Conservation (phyloP, 73 alveolate genomes). For the Breviolum minutum region DNA sequence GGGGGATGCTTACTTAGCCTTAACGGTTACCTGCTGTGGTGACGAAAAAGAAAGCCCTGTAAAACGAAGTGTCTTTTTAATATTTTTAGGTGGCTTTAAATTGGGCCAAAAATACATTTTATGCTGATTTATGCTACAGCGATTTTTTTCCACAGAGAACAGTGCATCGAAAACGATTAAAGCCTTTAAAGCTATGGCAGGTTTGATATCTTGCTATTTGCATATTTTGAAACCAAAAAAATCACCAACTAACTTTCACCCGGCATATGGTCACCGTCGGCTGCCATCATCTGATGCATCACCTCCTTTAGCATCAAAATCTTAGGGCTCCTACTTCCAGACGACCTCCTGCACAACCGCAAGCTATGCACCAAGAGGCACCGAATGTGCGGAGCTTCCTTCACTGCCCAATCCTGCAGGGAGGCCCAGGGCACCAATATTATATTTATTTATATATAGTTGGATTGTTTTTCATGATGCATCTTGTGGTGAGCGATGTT, state of each 20-base stretch:
- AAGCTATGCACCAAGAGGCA: not conserved
- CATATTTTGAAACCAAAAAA: not conserved
- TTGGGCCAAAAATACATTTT: not conserved
- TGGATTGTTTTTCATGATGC: not conserved
- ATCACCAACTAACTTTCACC: not conserved
- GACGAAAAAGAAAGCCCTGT: not conserved
- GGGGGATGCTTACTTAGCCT: not conserved
- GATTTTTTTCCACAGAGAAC: too few relatives aligned
- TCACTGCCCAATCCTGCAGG: not conserved
- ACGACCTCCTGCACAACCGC: not conserved
- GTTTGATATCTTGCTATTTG: not conserved
- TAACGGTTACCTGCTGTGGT: not conserved
- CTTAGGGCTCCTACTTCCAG: not conserved
- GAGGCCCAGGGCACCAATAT: not conserved
- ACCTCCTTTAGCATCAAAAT: not conserved
- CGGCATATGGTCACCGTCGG: not conserved
- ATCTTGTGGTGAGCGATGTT: too few relatives aligned
- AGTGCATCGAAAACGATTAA: too few relatives aligned
- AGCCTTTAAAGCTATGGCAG: not conserved
- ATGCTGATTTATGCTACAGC: not conserved
- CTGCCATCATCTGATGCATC: not conserved
- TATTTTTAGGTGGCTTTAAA: not conserved
- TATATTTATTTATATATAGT: not conserved
- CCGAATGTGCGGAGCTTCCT: constrained; percentile 1
- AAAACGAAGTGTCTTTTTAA: not conserved